A percentile compares a stretch with the other conserved stretches of the same genome.
These are phyloP conservation scores for Dryas drummondii DNA, from an alignment of 306 rosid species.

Conservation along the genomic window DNA sequence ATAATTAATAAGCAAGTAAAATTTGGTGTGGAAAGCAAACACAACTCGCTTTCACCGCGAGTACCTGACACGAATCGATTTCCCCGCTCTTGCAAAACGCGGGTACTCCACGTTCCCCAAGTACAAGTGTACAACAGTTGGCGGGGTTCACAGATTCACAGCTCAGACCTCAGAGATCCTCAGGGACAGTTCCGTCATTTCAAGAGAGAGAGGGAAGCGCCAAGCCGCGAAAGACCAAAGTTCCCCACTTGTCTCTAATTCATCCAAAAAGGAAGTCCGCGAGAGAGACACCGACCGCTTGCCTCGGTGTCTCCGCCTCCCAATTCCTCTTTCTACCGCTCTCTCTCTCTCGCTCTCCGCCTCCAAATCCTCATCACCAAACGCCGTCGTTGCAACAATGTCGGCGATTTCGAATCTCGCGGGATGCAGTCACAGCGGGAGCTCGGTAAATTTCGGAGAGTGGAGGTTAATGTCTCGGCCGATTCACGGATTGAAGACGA, in stretches of 20 bases:
- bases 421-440: conserved; percentile 36
- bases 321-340: neutral
- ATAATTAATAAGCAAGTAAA: too few relatives aligned
- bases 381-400: conserved; percentile 37
- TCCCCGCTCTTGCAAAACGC: too few relatives aligned
- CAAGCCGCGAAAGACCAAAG: neutral
- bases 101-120: too few relatives aligned
- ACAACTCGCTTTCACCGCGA: too few relatives aligned
- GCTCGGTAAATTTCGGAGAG: conserved; percentile 22
- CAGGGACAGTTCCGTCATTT: neutral
- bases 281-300: conserved; percentile 25
- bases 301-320: conserved; percentile 42
- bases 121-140: too few relatives aligned
- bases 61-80: too few relatives aligned
- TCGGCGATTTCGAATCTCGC: conserved; percentile 49
- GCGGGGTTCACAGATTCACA: neutral
- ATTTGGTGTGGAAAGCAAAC: too few relatives aligned
- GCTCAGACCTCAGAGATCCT: neutral
- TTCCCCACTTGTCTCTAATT: neutral
- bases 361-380: neutral
- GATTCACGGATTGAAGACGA: conserved; percentile 19
- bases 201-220: too few relatives aligned
- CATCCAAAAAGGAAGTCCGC: conserved; percentile 6
- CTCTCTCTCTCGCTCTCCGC: neutral
- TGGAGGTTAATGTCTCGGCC: conserved; percentile 16